Evolutionary conservation across 2,329 filamentous ascomycete genomes (phyloP), one percentile per base, ranked within the genome.

Genomic region (Ophiostoma ulmi): DNA sequence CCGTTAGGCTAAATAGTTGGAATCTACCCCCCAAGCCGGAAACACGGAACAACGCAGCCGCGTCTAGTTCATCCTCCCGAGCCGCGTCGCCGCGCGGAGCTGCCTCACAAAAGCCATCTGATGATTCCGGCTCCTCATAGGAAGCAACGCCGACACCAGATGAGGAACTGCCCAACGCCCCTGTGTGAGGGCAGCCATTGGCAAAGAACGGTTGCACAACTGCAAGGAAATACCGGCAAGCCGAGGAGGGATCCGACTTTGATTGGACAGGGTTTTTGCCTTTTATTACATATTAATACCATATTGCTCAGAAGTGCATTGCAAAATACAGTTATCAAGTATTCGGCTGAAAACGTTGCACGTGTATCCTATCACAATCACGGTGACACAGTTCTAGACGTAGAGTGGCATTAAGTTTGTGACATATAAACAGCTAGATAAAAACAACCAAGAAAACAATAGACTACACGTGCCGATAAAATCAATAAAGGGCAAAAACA

Each of bases 1-100:
- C 85, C 81, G 85, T 88, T 85, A 88, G 86, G 84, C 83, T 87
- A 80, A 86, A 85, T 77, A 82, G 64, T 35, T 64, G 61, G 61
- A 39, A 61, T 44, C 58, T 48, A 31, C 55, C 69, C 68, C 61
- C 61, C 6, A 36, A 38, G 20, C 6, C 35, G 61, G 35, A 38
- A 14, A 13, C 61, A 38, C 7, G 58, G 31, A 26, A 64, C 35
- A 38, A 38, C 61, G 61, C 31, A 8, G 20, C 35, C 4, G 58
- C 58, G 26, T 63, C 58, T 7, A 63, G n/a, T 35, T 35, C 58
- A 35, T 63, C 52, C n/a, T 58, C 52, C 11, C 52, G 13, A 63
- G 31, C 31, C 6, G 58, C 58, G 10, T 11, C 44, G 11, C 55
- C 66, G 31, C 61, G 20, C 61, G 61, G 35, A 35, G 5, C 35